Evolutionary conservation across 169 alveolate species (phyloP).

Genomic region (Babesia caballi): DNA sequence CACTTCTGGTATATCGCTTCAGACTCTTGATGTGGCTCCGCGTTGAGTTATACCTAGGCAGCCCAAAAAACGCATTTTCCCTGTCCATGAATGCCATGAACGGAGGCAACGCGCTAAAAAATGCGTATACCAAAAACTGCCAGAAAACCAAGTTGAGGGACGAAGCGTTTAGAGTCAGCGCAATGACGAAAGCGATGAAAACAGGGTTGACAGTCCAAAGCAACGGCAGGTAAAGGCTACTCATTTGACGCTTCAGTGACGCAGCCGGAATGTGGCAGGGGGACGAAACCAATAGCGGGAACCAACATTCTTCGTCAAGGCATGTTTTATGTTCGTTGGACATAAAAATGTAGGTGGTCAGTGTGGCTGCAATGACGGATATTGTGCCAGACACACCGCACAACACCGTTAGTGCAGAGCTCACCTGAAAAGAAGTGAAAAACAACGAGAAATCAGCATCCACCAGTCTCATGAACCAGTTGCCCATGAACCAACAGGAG

Average conservation of each 20-base stretch:
- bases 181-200: slow-evolving; percentile 14
- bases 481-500: background rate
- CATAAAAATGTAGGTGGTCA: slow-evolving; percentile 8
- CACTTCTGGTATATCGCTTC: background rate
- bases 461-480: background rate
- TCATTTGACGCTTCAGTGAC: background rate
- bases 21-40: background rate
- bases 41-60: background rate
- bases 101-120: background rate
- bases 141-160: background rate
- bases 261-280: background rate
- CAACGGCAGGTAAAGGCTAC: slow-evolving; percentile 13
- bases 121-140: background rate
- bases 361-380: background rate
- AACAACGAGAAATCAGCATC: background rate
- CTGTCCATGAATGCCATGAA: too few species aligned
- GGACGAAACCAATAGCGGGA: background rate
- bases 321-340: background rate
- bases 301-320: slow-evolving; percentile 9
- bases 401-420: background rate
- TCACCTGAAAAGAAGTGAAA: background rate
- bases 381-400: slow-evolving; percentile 3
- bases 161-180: slow-evolving; percentile 4
- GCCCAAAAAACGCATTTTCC: background rate
- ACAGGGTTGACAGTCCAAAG: slow-evolving; percentile 29